phyloP scores from a whole-genome alignment of 2,329 filamentous ascomycete species.

The Calonectria fujianensis region DNA sequence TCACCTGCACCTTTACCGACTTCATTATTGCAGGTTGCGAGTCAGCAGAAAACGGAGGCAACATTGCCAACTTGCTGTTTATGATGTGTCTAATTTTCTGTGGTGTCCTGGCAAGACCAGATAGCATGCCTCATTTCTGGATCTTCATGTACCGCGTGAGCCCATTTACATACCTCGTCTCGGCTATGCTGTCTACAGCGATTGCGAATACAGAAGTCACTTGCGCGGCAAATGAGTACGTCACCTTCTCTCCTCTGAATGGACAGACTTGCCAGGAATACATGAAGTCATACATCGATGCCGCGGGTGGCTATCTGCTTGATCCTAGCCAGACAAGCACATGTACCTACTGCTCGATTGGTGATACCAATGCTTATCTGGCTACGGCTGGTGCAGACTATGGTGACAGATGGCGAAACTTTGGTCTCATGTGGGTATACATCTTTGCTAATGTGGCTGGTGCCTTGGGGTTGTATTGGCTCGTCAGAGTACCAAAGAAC shows the following conservation, averaged over 20 bases:
- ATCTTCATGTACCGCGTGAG: slow-evolving; percentile 78
- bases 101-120: slow-evolving; percentile 56
- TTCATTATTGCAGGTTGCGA: slow-evolving; percentile 79
- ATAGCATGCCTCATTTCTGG: slow-evolving; percentile 74
- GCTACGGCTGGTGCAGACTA: slow-evolving; percentile 71
- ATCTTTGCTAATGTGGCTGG: slow-evolving; percentile 75
- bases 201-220: slow-evolving; percentile 79
- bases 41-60: slow-evolving; percentile 79
- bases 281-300: slow-evolving; percentile 69
- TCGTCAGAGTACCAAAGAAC: slow-evolving; percentile 69
- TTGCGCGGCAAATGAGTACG: slow-evolving; percentile 82
- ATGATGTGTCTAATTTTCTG: slow-evolving; percentile 72
- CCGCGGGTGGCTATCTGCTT: slow-evolving; percentile 71
- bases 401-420: slow-evolving; percentile 79
- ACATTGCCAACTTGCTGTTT: slow-evolving; percentile 80
- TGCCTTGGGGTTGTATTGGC: slow-evolving; percentile 74
- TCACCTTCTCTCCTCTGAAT: slow-evolving; percentile 77
- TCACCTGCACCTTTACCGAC: slow-evolving; percentile 79
- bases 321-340: slow-evolving; percentile 66
- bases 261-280: slow-evolving; percentile 78
- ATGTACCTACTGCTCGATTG: slow-evolving; percentile 75
- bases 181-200: slow-evolving; percentile 81
- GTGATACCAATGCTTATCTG: slow-evolving; percentile 72
- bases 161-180: slow-evolving; percentile 88
- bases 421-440: slow-evolving; percentile 77